These are phyloP conservation scores for Arthrobotrys sphaeroides DNA, from an alignment of 2,329 filamentous ascomycete genomes.

Conservation along the genomic window DNA sequence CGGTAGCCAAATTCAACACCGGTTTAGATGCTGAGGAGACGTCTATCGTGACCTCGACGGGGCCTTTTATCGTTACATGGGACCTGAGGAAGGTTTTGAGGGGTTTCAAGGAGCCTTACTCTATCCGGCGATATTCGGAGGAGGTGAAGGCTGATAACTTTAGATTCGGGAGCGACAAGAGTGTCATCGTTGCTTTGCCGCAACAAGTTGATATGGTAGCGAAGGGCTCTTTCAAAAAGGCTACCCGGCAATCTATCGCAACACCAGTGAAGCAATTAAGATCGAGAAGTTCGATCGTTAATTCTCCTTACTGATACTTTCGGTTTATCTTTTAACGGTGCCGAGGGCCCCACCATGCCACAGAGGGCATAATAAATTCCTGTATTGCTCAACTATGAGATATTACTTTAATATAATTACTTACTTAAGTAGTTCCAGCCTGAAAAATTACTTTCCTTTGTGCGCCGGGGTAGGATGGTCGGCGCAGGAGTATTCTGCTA, in stretches of 20 bases:
- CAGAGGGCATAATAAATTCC: too few relatives aligned
- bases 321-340: too few relatives aligned
- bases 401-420: too few relatives aligned
- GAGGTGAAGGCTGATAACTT: constrained; percentile 99
- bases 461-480: too few relatives aligned
- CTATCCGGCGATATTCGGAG: constrained; percentile 94
- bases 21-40: constrained; percentile 83
- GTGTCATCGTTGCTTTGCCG: constrained; percentile 93
- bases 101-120: constrained; percentile 86
- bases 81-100: constrained; percentile 86
- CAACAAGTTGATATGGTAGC: constrained; percentile 99
- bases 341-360: too few relatives aligned
- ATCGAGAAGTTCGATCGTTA: constrained; percentile 55
- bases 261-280: constrained; percentile 62
- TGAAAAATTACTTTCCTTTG: too few relatives aligned
- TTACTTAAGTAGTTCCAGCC: too few relatives aligned
- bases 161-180: constrained; percentile 96
- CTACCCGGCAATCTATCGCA: constrained; percentile 92
- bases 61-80: constrained; percentile 97
- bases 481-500: too few relatives aligned
- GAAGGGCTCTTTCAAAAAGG: constrained; percentile 82
- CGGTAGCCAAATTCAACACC: constrained; percentile 91
- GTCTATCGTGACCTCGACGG: constrained; percentile 94
- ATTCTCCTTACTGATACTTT: constrained; percentile 55
- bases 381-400: too few relatives aligned